Conservation (phyloP, 2,329 filamentous ascomycete genomes). For the Pseudocercospora crystallina region DNA sequence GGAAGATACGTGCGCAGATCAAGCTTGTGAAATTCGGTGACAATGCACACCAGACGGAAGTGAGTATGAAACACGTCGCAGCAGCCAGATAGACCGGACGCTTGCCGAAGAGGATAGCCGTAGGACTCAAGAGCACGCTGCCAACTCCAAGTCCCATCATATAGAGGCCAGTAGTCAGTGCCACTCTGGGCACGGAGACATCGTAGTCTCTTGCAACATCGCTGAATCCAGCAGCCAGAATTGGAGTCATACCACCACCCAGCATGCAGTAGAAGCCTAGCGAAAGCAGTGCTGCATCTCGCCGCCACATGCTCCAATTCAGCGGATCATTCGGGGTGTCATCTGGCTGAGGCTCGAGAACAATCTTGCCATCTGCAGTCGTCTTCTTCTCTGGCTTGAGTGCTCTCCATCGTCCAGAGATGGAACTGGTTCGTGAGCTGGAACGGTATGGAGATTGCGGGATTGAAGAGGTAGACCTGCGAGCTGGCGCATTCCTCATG, state of each 20-base stretch:
- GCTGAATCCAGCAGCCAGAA: constrained; percentile 86
- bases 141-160: constrained; percentile 92
- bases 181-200: constrained; percentile 70
- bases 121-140: constrained; percentile 80
- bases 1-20: constrained; percentile 77
- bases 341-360: constrained; percentile 88
- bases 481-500: constrained; percentile 61
- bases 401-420: constrained; percentile 13
- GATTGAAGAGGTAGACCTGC: constrained; percentile 57
- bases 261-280: constrained; percentile 91
- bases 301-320: constrained; percentile 82
- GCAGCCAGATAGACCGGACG: constrained; percentile 82
- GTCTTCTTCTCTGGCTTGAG: constrained; percentile 61
- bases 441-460: constrained; percentile 39
- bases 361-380: constrained; percentile 77
- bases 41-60: constrained; percentile 80
- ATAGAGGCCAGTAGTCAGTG: constrained; percentile 85
- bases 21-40: constrained; percentile 79
- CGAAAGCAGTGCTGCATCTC: constrained; percentile 76
- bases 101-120: constrained; percentile 88
- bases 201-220: constrained; percentile 68
- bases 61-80: constrained; percentile 72
- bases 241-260: constrained; percentile 86
- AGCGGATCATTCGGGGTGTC: constrained; percentile 87
- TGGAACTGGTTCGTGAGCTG: constrained; percentile 15